Base-by-base conservation (phyloP, 2,329 filamentous ascomycete genomes). In the Tolypocladium ophioglossoides region DNA sequence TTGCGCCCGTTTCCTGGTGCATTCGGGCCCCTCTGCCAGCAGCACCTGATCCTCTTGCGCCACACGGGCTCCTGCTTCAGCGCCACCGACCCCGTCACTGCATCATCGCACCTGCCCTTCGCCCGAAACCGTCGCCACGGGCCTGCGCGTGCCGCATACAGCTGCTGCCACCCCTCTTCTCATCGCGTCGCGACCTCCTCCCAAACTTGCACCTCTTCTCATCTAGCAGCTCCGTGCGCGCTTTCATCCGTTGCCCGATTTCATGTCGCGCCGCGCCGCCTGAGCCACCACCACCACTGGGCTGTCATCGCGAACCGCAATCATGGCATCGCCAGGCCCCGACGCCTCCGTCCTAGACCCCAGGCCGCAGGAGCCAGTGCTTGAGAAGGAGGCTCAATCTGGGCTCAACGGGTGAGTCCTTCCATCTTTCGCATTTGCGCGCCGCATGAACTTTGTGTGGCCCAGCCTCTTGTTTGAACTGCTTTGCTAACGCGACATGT, bases 321-420 rank as follows among this genome's bases (percentile, higher is more conserved):
- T 73, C 64, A 80, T 81, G 78, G 74, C 77, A 58, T 77, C 77
- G 61, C 73, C 75, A 57, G 68, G 66, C 48, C 66, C 72, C 57
- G 71, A 78, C 63, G 64, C 67, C 53, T 61, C 68, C 57, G 58
- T 66, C 60, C 60, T 68, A 64, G 78, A 78, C 63, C 68, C 77
- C 63, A 83, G 82, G 71, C 69, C 73, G 64, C 62, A 56, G 41
- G 64, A 66, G 46, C 57, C 60, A 30, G 61, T 58, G 52, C 50
- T 56, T n/a, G 61, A 64, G 22, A 65, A 64, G 58, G 66, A 67
- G 46, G 57, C 61, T 35, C 70, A 66, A 51, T 56, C 68, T 52
- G 65, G 68, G 58, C 56, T 67, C 18, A 73, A 72, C 56, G 70
- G 70, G 70, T 73, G 65, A 67, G 70, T 68, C 20, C 49, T 54